Conservation (phyloP, 495 filamentous ascomycete species). For the Xylaria scruposa region DNA sequence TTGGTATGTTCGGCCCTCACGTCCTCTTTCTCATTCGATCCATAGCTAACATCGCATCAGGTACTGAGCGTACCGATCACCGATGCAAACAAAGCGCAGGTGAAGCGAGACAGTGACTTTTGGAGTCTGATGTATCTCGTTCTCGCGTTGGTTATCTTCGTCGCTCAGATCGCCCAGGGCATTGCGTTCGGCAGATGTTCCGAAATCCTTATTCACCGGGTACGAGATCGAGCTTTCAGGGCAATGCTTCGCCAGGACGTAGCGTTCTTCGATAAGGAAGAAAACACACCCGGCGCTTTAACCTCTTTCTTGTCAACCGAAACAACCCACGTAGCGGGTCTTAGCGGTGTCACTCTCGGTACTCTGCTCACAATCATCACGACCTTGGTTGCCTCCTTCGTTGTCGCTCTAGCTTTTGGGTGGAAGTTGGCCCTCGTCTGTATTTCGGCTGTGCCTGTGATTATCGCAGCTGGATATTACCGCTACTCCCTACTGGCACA, state of each 20-base stretch:
- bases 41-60: conserved; percentile 34
- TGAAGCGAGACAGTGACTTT: conserved; percentile 78
- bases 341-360: conserved; percentile 84
- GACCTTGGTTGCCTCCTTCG: conserved; percentile 72
- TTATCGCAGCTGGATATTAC: conserved; percentile 82
- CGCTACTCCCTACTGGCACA: conserved; percentile 82
- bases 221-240: conserved; percentile 80
- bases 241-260: conserved; percentile 93
- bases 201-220: conserved; percentile 80
- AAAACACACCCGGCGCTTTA: conserved; percentile 84
- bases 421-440: conserved; percentile 94
- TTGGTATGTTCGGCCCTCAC: conserved; percentile 46
- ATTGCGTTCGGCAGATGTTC: conserved; percentile 83
- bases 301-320: conserved; percentile 86
- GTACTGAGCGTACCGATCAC: conserved; percentile 47
- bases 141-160: conserved; percentile 79
- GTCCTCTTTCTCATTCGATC: not conserved
- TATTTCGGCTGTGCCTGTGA: conserved; percentile 75
- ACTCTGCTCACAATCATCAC: conserved; percentile 78
- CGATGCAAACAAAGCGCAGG: conserved; percentile 39
- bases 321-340: conserved; percentile 81
- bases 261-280: conserved; percentile 82
- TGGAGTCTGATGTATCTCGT: conserved; percentile 96
- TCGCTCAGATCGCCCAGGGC: conserved; percentile 73
- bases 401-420: conserved; percentile 71